Conservation (phyloP, 441 rosid species). For the Erysimum pusillum region DNA sequence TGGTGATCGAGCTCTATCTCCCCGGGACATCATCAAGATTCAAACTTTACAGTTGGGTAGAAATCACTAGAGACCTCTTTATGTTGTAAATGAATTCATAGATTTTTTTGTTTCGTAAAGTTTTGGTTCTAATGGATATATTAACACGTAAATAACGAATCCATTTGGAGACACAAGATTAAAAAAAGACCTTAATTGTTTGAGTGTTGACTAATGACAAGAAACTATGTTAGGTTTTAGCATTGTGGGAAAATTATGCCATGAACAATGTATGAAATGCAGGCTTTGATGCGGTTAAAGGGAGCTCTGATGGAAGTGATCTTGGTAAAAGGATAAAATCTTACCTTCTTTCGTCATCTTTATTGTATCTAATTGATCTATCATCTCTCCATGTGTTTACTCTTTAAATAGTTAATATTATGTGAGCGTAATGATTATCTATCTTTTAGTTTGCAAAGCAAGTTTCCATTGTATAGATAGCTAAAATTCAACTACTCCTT, state of each 20-base stretch:
- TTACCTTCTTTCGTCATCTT: background rate
- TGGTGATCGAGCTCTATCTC: background rate
- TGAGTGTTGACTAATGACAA: conserved; percentile 67
- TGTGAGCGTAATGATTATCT: conserved; percentile 15
- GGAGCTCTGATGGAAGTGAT: conserved; percentile 62
- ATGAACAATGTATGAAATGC: conserved; percentile 45
- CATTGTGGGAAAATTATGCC: conserved; percentile 1
- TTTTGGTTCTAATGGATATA: conserved; percentile 10
- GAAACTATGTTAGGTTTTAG: background rate
- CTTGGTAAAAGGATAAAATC: conserved; percentile 53
- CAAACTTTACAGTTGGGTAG: background rate
- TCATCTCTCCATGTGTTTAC: background rate
- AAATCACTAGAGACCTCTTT: conserved; percentile 12
- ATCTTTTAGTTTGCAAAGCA: conserved; percentile 18
- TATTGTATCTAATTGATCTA: background rate
- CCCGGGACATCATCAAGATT: background rate
- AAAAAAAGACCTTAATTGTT: conserved; percentile 50
- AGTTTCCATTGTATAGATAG: conserved; percentile 25
- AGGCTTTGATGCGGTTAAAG: conserved; percentile 48
- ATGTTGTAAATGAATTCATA: conserved; percentile 18
- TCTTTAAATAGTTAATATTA: background rate
- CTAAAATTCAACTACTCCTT: conserved; percentile 31
- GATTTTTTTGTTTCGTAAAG: conserved; percentile 28
- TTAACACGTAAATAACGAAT: background rate
- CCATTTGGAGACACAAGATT: background rate